Base-by-base conservation (phyloP, 768 basidiomycete species). In the Panellus pusillus region DNA sequence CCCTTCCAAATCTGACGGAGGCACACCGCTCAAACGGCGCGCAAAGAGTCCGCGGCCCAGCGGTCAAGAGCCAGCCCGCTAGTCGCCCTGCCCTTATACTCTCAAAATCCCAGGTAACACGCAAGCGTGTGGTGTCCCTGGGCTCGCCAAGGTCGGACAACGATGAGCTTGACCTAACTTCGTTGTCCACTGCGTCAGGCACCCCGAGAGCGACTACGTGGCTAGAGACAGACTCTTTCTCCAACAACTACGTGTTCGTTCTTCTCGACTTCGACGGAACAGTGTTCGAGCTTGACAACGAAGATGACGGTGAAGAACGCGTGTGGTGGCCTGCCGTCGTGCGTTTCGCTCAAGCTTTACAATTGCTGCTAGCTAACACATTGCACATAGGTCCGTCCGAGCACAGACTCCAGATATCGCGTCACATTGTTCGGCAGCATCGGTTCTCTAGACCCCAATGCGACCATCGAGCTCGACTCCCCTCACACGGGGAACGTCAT, bases 311-410 rank as follows among this genome's bases (percentile, higher is more conserved):
- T 2, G 66, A 55, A 12, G 68, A 69, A 28, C 58, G 66, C 52
- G 67, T 82, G 36, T 90, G 88, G 88, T 90, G 88, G 88, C 88
- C 88, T 18, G 85, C 76, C 27, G 77, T 78, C 73, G 88, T 88
- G 62, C 59, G 73, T 68, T 48, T 9, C 44, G 20, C 55, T 51
- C 54, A 49, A 39, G 40, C 45, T 31, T 20, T 41, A 27, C 12
- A 24, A 28, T 44, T 9, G 43, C 27, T 37, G 52, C 60, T 29
- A 50, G 20, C 37, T 46, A 40, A 52, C 28, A 40, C 50, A 24
- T 45, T n/a, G 41, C 18, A 27, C 14, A 35, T 36, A 55, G 54
- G 18, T 41, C 29, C 2, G 41, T 11, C 24, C 39, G 5, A 7
- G 7, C 1, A 4, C 31, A 18, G 15, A 35, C n/a, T 18, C 35